Conservation (phyloP, 768 basidiomycete genomes). For the Leccinum pellstonianum region DNA sequence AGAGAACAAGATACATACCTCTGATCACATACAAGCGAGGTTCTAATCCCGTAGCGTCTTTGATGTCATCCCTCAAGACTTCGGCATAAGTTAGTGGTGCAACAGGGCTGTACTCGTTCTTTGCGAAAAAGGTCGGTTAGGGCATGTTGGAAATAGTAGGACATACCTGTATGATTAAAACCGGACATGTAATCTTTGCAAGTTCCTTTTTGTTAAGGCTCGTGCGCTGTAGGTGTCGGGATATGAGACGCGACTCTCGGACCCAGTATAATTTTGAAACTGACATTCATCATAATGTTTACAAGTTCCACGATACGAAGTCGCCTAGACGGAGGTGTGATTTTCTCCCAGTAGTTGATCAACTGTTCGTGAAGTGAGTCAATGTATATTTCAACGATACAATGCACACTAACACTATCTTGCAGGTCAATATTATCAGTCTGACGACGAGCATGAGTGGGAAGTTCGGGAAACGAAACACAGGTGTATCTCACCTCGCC, state of each 20-base stretch:
- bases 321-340: slow-evolving; percentile 53
- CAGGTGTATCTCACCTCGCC: slow-evolving; percentile 47
- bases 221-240: slow-evolving; percentile 44
- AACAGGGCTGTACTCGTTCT: slow-evolving; percentile 62
- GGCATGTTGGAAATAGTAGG: neutral
- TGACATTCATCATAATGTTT: slow-evolving; percentile 60
- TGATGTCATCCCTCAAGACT: slow-evolving; percentile 46
- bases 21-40: slow-evolving; percentile 58
- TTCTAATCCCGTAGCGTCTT: slow-evolving; percentile 45
- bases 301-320: slow-evolving; percentile 51
- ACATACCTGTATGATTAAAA: slow-evolving; percentile 66
- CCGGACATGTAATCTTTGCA: slow-evolving; percentile 57
- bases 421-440: slow-evolving; percentile 48
- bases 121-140: slow-evolving; percentile 5
- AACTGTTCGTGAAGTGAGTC: slow-evolving; percentile 43
- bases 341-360: slow-evolving; percentile 61
- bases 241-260: slow-evolving; percentile 1
- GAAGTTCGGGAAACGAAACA: neutral
- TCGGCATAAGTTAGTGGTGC: slow-evolving; percentile 60
- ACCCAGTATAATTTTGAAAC: slow-evolving; percentile 19
- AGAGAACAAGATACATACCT: slow-evolving; percentile 39
- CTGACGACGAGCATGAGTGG: slow-evolving; percentile 9
- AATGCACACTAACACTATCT: slow-evolving; percentile 54
- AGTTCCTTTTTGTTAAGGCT: slow-evolving; percentile 48
- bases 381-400: neutral